A percentile compares a stretch with the other conserved stretches of the same genome.
These are phyloP conservation scores for Fusarium denticulatum DNA, from an alignment of 2,329 filamentous ascomycete genomes.

Conservation along the genomic window DNA sequence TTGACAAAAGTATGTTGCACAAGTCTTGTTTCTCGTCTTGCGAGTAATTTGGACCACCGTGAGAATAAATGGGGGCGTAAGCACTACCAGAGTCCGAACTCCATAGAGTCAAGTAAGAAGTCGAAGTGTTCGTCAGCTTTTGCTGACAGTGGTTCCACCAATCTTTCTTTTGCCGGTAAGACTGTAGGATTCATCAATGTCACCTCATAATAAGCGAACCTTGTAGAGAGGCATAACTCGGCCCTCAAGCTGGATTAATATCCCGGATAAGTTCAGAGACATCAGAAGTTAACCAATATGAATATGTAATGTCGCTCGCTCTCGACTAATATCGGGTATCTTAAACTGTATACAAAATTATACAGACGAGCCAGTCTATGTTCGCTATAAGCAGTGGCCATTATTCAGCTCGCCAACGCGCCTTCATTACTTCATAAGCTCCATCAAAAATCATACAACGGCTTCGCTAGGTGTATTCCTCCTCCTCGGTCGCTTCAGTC, in stretches of 20 bases:
- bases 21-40: too few species aligned
- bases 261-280: not conserved
- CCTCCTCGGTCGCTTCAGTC: slow-evolving; percentile 19
- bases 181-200: not conserved
- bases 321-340: not conserved
- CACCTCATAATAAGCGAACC: not conserved
- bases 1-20: not conserved
- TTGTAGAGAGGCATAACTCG: not conserved
- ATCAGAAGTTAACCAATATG: not conserved
- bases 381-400: not conserved
- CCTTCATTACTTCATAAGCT: not conserved
- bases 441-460: not conserved
- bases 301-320: not conserved
- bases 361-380: not conserved
- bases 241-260: not conserved
- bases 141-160: not conserved
- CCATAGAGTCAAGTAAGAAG: too few species aligned
- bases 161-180: not conserved
- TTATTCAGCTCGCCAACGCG: too few species aligned
- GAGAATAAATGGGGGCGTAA: not conserved
- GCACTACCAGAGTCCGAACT: not conserved
- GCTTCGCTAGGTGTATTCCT: not conserved
- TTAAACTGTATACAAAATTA: not conserved
- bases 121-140: not conserved
- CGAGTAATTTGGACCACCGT: accelerated